phyloP scores from a whole-genome alignment of 176 grass and related monocot genomes.

The Phragmites australis region DNA sequence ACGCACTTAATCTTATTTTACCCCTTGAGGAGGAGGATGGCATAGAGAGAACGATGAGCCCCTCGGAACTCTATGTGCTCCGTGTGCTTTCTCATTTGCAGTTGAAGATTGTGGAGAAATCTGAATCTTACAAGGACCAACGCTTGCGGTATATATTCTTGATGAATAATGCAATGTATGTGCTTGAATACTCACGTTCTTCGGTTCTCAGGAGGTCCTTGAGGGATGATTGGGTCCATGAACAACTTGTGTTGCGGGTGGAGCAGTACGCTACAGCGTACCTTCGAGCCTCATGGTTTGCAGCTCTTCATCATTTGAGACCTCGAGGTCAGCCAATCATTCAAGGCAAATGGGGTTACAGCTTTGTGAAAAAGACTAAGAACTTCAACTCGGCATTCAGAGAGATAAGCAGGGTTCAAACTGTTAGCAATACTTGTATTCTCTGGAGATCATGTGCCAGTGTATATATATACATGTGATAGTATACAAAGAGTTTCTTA shows the following conservation, averaged over 20 bases:
- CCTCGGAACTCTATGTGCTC: neutral
- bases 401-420: constrained; percentile 33
- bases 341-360: neutral
- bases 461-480: too few relatives aligned
- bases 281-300: constrained; percentile 29
- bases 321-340: neutral
- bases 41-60: neutral
- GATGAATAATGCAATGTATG: constrained; percentile 42
- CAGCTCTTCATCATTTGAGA: neutral
- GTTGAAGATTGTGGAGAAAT: constrained; percentile 2
- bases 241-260: neutral
- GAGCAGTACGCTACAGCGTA: constrained; percentile 18
- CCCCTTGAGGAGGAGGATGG: neutral
- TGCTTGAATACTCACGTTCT: constrained; percentile 9
- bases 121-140: constrained; percentile 23
- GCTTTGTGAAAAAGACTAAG: neutral
- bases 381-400: constrained; percentile 22
- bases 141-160: constrained; percentile 38
- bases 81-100: constrained; percentile 9
- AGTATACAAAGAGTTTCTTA: too few relatives aligned
- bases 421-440: too few relatives aligned
- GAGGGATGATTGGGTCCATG: neutral
- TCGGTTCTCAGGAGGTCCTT: neutral
- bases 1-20: constrained; percentile 23
- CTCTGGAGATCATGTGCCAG: too few relatives aligned